Base-by-base conservation (phyloP, 768 basidiomycete species). In the Multifurca ochricompacta region DNA sequence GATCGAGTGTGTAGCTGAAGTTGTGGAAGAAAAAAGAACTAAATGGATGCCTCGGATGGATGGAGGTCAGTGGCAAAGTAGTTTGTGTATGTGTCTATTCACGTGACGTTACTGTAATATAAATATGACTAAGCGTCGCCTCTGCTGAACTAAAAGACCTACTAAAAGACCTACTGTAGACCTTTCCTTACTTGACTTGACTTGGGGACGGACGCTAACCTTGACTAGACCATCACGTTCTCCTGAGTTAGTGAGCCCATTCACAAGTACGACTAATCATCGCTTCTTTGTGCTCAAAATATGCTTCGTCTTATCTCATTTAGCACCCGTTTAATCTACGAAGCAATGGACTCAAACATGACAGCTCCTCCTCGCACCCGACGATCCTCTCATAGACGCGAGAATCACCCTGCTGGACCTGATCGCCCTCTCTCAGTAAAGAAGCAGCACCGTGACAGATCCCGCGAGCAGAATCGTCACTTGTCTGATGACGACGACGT, bases 1-100 rank as follows among this genome's bases (percentile, higher is more conserved):
- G 71, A 75, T 83, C 31, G 82, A 83, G 57, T 82, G 79, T 59
- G 70, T 80, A 27, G 82, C 80, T 11, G 77, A 76, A 52, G 56
- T 67, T 31, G 60, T 64, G 10, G n/a, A 45, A 27, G 18, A 45
- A 23, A 27, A 27, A 45, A 30, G n/a, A n/a, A n/a, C n/a, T n/a
- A n/a, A n/a, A n/a, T n/a, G n/a, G n/a, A n/a, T n/a, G n/a, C n/a
- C n/a, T n/a, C n/a, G n/a, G n/a, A n/a, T n/a, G n/a, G n/a, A n/a
- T n/a, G n/a, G n/a, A n/a, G n/a, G n/a, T n/a, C n/a, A n/a, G n/a
- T n/a, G n/a, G n/a, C n/a, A n/a, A n/a, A n/a, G n/a, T n/a, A n/a
- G n/a, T n/a, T n/a, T n/a, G n/a, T n/a, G n/a, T n/a, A n/a, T n/a
- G n/a, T n/a, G n/a, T n/a, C n/a, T n/a, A n/a, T n/a, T n/a, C n/a